A percentile compares a stretch with the other conserved stretches of the same genome.
Evolutionary conservation across 1,139 yeast genomes (phyloP).

Genomic region (Casaregolazyma lundiana): DNA sequence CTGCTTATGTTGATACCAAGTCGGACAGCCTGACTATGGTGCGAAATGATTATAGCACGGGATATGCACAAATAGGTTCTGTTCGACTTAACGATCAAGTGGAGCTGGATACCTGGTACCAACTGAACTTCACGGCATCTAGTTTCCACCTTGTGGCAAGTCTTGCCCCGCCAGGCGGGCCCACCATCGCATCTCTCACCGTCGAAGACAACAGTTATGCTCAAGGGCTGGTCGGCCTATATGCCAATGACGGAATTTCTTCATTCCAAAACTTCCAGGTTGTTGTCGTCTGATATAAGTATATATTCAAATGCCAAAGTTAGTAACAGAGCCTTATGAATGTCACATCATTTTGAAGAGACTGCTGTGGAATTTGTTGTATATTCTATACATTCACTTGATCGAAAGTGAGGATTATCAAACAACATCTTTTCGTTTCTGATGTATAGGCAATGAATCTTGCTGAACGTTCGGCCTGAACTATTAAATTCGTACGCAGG

Average conservation of each 20-base stretch:
- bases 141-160: background rate
- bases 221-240: constrained; percentile 1
- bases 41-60: constrained; percentile 2
- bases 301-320: no score
- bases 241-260: constrained; percentile 1
- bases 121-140: background rate
- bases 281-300: no score
- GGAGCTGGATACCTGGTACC: constrained; percentile 5
- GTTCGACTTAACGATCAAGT: background rate
- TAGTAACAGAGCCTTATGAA: no score
- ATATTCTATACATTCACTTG: no score
- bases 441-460: no score
- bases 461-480: no score
- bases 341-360: no score
- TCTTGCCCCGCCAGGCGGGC: background rate
- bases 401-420: no score
- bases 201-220: background rate
- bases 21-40: constrained; percentile 1
- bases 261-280: constrained; percentile 1
- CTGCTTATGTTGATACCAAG: constrained; percentile 1
- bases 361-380: no score
- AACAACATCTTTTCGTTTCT: no score
- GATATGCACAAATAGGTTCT: constrained; percentile 2
- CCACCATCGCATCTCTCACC: background rate
- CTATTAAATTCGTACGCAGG: no score